These are phyloP conservation scores for Drosera capensis DNA, from an alignment of 148 eudicot genomes.

Conservation along the genomic window DNA sequence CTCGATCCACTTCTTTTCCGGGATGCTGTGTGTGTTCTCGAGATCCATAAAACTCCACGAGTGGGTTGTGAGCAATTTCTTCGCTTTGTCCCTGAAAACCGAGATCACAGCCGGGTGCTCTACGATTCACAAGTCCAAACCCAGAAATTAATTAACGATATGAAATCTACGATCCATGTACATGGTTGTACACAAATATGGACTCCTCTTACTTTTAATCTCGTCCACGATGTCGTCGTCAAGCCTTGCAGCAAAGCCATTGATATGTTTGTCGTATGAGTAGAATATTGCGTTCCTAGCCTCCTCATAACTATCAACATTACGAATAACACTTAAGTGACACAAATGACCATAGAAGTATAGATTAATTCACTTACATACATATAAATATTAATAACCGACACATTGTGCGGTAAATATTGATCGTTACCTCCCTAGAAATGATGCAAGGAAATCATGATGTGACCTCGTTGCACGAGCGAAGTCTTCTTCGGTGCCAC, in stretches of 20 bases:
- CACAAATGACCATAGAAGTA: neutral
- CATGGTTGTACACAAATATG: neutral
- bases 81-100: conserved; percentile 28
- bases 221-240: conserved; percentile 40
- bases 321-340: neutral
- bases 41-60: conserved; percentile 50
- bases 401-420: neutral
- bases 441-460: conserved; percentile 36
- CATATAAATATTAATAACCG: neutral
- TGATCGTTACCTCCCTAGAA: conserved; percentile 33
- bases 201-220: conserved; percentile 32
- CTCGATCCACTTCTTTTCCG: conserved; percentile 24
- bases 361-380: neutral
- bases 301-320: conserved; percentile 23
- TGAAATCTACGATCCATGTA: neutral
- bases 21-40: conserved; percentile 14
- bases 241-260: conserved; percentile 51
- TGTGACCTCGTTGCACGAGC: conserved; percentile 24
- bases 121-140: conserved; percentile 2
- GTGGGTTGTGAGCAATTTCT: conserved; percentile 46
- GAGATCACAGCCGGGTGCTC: conserved; percentile 51
- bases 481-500: conserved; percentile 16
- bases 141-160: neutral
- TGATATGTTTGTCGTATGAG: conserved; percentile 39
- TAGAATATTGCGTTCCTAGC: conserved; percentile 22